Conservation (phyloP, 2,329 filamentous ascomycete species). For the Paraphaeosphaeria minitans region DNA sequence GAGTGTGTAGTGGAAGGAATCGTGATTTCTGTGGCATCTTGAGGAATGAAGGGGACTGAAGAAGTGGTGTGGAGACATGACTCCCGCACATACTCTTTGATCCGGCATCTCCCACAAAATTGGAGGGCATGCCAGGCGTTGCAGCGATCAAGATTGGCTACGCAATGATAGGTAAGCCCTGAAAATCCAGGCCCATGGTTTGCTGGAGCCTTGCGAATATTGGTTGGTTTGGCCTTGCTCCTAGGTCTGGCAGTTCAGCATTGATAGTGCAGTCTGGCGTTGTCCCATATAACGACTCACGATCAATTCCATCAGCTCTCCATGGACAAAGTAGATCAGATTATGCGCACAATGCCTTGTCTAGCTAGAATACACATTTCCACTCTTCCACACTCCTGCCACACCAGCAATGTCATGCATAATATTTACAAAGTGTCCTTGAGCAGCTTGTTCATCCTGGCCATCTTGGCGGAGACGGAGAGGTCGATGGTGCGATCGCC, state of each 20-base stretch:
- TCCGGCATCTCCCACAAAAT: no score
- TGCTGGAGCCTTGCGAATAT: no score
- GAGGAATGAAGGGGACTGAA: no score
- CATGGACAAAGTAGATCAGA: conserved; percentile 27
- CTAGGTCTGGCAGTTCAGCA: background rate
- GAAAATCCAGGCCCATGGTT: no score
- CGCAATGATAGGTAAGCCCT: no score
- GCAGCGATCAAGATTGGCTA: no score
- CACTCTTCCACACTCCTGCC: conserved; percentile 18
- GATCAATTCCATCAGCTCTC: background rate
- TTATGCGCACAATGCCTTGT: conserved; percentile 26
- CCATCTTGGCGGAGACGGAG: conserved; percentile 90
- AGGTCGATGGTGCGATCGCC: conserved; percentile 98
- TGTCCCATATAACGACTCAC: background rate
- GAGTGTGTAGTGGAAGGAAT: no score
- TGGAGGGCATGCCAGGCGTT: no score
- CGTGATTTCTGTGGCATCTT: no score
- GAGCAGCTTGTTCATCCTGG: conserved; percentile 99
- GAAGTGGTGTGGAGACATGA: no score
- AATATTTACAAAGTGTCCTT: conserved; percentile 89
- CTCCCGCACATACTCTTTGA: no score
- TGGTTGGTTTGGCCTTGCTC: no score
- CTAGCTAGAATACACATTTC: conserved; percentile 45
- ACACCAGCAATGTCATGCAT: conserved; percentile 16
- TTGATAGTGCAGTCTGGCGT: background rate